phyloP scores from a whole-genome alignment of 2,329 filamentous ascomycete genomes.

The Talaromyces funiculosus region DNA sequence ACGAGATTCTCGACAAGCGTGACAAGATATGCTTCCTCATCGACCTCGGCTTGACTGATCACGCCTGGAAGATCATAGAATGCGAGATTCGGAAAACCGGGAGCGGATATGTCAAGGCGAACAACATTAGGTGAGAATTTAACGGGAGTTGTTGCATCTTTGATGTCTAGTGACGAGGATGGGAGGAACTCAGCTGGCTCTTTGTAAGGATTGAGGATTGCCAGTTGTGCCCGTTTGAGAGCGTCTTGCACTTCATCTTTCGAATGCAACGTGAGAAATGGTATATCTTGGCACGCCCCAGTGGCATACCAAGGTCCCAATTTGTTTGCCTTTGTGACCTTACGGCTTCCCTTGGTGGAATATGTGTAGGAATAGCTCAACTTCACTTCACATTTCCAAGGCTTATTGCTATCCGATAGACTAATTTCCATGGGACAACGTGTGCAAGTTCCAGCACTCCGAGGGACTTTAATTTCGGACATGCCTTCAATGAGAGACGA shows the following conservation, averaged over 20 bases:
- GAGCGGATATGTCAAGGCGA: slow-evolving; percentile 66
- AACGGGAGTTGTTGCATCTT: slow-evolving; percentile 39
- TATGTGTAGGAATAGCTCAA: slow-evolving; percentile 62
- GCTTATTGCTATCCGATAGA: slow-evolving; percentile 49
- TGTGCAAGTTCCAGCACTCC: slow-evolving; percentile 68
- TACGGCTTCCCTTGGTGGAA: slow-evolving; percentile 23
- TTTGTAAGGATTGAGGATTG: slow-evolving; percentile 62
- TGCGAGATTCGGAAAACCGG: slow-evolving; percentile 64
- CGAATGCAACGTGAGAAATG: slow-evolving; percentile 59
- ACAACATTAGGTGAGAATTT: slow-evolving; percentile 81
- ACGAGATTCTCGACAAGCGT: slow-evolving; percentile 67
- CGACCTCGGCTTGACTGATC: slow-evolving; percentile 63
- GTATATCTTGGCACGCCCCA: slow-evolving; percentile 40
- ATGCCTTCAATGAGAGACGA: slow-evolving; percentile 61
- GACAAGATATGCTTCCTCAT: slow-evolving; percentile 63
- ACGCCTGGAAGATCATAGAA: slow-evolving; percentile 85
- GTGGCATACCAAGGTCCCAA: slow-evolving; percentile 62
- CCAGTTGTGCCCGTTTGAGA: slow-evolving; percentile 69
- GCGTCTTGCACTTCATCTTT: slow-evolving; percentile 61
- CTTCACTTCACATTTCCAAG: slow-evolving; percentile 64
- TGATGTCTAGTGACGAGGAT: slow-evolving; percentile 35
- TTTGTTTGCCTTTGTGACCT: slow-evolving; percentile 47
- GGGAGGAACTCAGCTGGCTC: slow-evolving; percentile 53
- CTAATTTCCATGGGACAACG: slow-evolving; percentile 76
- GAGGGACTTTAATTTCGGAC: slow-evolving; percentile 63